Percentiles rank a stretch among this genome's conserved stretches.
Conservation (phyloP, 208 protist genomes). For the Trypanosoma cruzi region DNA sequence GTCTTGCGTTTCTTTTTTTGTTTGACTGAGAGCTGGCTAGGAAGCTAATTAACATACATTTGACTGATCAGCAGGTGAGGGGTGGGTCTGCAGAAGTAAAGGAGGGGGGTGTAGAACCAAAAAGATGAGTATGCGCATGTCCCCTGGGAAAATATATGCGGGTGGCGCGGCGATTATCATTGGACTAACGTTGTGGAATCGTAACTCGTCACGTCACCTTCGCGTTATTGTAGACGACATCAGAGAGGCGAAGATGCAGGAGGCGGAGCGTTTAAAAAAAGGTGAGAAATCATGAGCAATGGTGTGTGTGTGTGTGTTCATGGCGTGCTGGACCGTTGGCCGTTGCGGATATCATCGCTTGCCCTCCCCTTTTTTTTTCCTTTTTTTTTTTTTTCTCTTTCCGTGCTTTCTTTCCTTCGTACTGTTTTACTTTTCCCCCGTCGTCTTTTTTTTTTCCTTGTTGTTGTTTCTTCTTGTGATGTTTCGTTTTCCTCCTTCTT, state of each 20-base stretch:
- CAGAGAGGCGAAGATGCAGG: slow-evolving; percentile 59
- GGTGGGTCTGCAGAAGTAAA: not conserved
- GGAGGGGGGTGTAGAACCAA: not conserved
- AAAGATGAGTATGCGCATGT: slow-evolving; percentile 63
- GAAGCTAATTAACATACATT: not conserved
- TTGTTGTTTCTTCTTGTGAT: too few relatives aligned
- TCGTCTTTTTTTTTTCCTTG: not conserved
- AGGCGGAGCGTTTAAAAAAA: slow-evolving; percentile 50
- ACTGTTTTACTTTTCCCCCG: not conserved
- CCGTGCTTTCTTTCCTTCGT: not conserved
- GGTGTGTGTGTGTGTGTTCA: not conserved
- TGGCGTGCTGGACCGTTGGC: too few relatives aligned
- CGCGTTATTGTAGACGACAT: slow-evolving; percentile 63
- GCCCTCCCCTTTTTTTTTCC: slow-evolving; percentile 4
- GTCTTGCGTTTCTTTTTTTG: not conserved
- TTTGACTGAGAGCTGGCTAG: not conserved
- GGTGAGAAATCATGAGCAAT: not conserved
- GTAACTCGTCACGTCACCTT: slow-evolving; percentile 55
- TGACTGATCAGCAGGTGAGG: not conserved
- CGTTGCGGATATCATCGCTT: too few relatives aligned
- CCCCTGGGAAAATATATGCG: slow-evolving; percentile 82
- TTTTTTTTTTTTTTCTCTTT: slow-evolving; percentile 1
- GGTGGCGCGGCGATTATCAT: slow-evolving; percentile 50
- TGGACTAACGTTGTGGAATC: slow-evolving; percentile 70
- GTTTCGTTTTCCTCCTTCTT: not conserved